Conservation (phyloP, 768 basidiomycete genomes). For the Hebeloma cylindrosporum region DNA sequence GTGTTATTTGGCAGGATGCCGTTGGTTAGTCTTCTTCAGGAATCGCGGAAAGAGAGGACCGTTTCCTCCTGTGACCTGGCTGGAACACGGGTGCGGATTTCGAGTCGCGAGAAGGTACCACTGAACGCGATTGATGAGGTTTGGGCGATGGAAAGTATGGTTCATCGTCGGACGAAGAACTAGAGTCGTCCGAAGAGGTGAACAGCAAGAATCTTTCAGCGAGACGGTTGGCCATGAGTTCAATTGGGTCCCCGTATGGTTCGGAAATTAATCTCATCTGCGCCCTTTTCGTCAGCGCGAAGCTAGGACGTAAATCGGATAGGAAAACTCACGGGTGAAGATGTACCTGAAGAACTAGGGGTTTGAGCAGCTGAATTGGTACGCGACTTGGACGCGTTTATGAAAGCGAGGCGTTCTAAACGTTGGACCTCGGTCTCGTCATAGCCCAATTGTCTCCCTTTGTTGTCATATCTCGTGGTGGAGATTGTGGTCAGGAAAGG, state of each 20-base stretch:
- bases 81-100: constrained; percentile 18
- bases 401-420: constrained; percentile 51
- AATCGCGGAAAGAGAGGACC: constrained; percentile 25
- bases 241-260: constrained; percentile 27
- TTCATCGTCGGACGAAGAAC: constrained; percentile 24
- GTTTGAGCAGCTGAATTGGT: constrained; percentile 20
- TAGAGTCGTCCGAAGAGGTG: constrained; percentile 15
- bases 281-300: constrained; percentile 8
- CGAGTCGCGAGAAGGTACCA: constrained; percentile 10
- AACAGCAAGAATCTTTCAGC: constrained; percentile 22
- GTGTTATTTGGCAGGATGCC: constrained; percentile 7
- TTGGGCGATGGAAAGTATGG: constrained; percentile 14
- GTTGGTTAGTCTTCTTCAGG: constrained; percentile 29
- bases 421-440: constrained; percentile 47
- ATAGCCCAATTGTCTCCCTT: constrained; percentile 45
- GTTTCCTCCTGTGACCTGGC: constrained; percentile 25
- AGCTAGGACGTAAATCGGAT: background rate
- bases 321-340: constrained; percentile 23
- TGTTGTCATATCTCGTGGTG: constrained; percentile 36
- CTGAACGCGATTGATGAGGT: constrained; percentile 9
- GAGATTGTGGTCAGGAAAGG: constrained; percentile 28
- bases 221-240: constrained; percentile 29
- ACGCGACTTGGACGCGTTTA: constrained; percentile 42
- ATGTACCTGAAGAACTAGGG: constrained; percentile 16
- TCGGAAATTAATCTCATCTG: constrained; percentile 24